These are phyloP conservation scores for Cucurbita maxima DNA, from an alignment of 306 rosid species.

Conservation along the genomic window DNA sequence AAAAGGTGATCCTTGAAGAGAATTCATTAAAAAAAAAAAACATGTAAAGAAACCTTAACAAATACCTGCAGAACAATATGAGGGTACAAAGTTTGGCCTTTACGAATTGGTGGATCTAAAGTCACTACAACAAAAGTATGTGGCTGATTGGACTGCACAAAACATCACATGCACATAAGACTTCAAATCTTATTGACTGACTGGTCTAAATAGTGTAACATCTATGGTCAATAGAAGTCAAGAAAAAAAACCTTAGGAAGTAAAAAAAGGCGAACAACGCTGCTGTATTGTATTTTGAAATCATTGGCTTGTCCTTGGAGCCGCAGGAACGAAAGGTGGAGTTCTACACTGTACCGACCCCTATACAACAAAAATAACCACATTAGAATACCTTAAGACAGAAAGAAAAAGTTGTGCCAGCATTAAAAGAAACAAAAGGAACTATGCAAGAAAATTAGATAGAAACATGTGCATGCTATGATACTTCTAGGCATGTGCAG, in stretches of 20 bases:
- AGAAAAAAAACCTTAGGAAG: slow-evolving; percentile 77
- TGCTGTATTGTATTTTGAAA: slow-evolving; percentile 95
- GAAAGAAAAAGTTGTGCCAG: background rate
- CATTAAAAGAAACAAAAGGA: background rate
- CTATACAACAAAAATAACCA: slow-evolving; percentile 30
- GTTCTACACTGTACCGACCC: slow-evolving; percentile 94
- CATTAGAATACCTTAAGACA: slow-evolving; percentile 5
- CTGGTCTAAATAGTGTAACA: background rate
- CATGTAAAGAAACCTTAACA: background rate
- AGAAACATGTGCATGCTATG: background rate
- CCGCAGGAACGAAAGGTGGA: slow-evolving; percentile 80
- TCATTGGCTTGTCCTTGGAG: slow-evolving; percentile 98
- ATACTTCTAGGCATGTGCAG: too few relatives aligned
- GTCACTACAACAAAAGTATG: slow-evolving; percentile 81
- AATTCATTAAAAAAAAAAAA: background rate
- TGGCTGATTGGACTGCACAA: slow-evolving; percentile 87
- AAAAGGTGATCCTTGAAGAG: background rate
- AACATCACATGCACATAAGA: slow-evolving; percentile 9
- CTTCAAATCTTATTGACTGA: background rate
- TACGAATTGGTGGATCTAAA: slow-evolving; percentile 98
- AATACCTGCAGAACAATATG: slow-evolving; percentile 97
- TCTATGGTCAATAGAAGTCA: background rate
- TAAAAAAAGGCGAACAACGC: slow-evolving; percentile 84
- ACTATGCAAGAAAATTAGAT: slow-evolving; percentile 4
- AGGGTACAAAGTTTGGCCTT: slow-evolving; percentile 94